phyloP scores from a whole-genome alignment of 257 asterid species.

The Galeopsis tetrahit region DNA sequence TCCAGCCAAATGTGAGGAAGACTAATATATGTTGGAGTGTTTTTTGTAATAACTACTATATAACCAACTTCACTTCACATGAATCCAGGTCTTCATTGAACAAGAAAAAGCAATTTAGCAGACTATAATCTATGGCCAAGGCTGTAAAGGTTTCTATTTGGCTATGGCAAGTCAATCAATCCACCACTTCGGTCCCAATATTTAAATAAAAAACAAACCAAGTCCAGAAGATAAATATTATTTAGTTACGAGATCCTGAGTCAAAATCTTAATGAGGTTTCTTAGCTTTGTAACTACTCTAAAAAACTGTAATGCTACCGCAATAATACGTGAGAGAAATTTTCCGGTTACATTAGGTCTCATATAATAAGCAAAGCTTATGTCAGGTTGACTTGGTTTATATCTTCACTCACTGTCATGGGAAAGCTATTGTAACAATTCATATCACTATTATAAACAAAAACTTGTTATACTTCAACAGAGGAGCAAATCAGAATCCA shows the following conservation, averaged over 20 bases:
- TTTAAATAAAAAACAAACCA: background rate
- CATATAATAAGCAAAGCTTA: background rate
- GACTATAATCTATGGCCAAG: background rate
- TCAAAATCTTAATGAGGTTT: conserved; percentile 20
- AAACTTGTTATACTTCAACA: conserved; percentile 19
- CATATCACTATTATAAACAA: background rate
- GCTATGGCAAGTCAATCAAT: background rate
- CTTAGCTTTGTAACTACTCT: conserved; percentile 12
- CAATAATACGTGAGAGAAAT: conserved; percentile 6
- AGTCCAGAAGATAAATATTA: background rate
- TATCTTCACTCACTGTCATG: conserved; percentile 1
- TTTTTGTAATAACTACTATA: background rate
- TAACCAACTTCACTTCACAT: conserved; percentile 10
- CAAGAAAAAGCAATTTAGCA: conserved; percentile 1
- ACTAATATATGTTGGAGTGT: background rate
- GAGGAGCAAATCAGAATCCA: conserved; percentile 18
- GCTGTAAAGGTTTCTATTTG: background rate
- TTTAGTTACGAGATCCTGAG: conserved; percentile 6
- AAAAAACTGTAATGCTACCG: background rate
- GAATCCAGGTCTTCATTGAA: background rate
- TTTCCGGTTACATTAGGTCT: background rate
- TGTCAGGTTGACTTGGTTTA: conserved; percentile 7
- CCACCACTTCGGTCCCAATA: conserved; percentile 4
- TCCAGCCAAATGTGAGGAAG: conserved; percentile 20
- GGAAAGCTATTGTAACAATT: background rate